Evolutionary conservation across 805 yeast species (phyloP), one percentile per base, ranked within the genome.

Genomic region (Starmerella vitae): DNA sequence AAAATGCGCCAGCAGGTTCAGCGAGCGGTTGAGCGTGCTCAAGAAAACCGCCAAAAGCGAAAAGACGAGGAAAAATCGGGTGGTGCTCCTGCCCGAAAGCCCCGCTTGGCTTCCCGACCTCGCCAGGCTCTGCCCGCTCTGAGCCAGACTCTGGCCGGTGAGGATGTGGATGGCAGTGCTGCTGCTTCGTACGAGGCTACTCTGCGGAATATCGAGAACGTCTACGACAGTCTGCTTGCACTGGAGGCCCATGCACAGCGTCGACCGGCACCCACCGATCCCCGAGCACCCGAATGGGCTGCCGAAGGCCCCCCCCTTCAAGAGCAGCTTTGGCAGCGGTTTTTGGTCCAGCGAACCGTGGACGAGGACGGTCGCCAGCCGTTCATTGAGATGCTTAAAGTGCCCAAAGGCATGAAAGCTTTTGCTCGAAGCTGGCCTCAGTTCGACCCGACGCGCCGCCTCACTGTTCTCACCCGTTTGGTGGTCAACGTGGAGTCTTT

Each of bases 1-100:
- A 39, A 39, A 67, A 83, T 91, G 94, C 96, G 88, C 63, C 94
- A 85, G 58, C 97, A 88, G 64, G 94, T 88, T 38, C 93, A 85
- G 55, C 83, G 81, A 54, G 97, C 97, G 13, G 96, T 88, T 14
- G 81, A 88, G 39, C 88, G 83, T 29, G 98, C 96, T 19, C 94
- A 84, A 32, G 41, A 34, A 34, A 10, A 37, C 35, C 46, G 45
- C 33, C 37, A 33, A 34, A 27, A 35, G 30, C 42, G 37, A 66
- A 70, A 32, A 94, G 52, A 91, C 94, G 14, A 2, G 67, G 88
- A 43, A 96, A n/a, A n/a, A n/a, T n/a, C n/a, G n/a, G n/a, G n/a
- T n/a, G 97, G 50, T 18, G 40, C 36, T 24, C 39, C 42, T 19
- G 31, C 20, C 24, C 43, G 39, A 15, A 19, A 37, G 19, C 36